Conservation (phyloP, 1,284 basidiomycete genomes). For the Macrocybe sp. region DNA sequence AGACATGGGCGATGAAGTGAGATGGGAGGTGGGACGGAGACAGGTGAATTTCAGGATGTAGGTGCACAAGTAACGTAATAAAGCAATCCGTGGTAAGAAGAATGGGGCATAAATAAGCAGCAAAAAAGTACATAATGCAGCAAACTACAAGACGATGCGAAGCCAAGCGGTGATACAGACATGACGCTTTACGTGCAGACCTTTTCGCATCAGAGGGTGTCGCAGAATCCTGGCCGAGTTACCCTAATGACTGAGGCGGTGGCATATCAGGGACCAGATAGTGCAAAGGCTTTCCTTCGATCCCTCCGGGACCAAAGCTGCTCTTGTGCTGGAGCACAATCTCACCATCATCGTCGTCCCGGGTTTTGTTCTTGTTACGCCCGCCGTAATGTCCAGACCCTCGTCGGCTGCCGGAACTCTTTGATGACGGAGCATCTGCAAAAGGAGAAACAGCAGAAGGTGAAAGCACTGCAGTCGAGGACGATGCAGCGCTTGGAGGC, state of each 20-base stretch:
- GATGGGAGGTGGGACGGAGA: too few relatives aligned
- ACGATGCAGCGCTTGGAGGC: slow-evolving; percentile 9
- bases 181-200: too few relatives aligned
- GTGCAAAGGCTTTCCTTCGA: slow-evolving; percentile 33
- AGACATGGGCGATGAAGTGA: too few relatives aligned
- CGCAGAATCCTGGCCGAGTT: neutral
- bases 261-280: slow-evolving; percentile 38
- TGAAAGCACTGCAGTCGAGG: slow-evolving; percentile 7
- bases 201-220: too few relatives aligned
- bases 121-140: too few relatives aligned
- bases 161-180: too few relatives aligned
- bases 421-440: slow-evolving; percentile 2
- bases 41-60: too few relatives aligned
- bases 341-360: slow-evolving; percentile 11
- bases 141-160: too few relatives aligned
- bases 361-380: neutral
- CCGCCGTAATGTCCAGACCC: slow-evolving; percentile 5
- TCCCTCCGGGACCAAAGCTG: slow-evolving; percentile 33
- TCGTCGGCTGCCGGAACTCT: neutral
- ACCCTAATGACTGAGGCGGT: neutral
- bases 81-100: too few relatives aligned
- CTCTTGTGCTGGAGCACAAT: slow-evolving; percentile 29
- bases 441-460: slow-evolving; percentile 1
- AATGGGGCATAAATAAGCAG: too few relatives aligned
- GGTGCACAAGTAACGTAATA: too few relatives aligned